A percentile compares a stretch with the other conserved stretches of the same genome.
phyloP scores from a whole-genome alignment of 495 filamentous ascomycete genomes.

The Penicillium pancosmium region DNA sequence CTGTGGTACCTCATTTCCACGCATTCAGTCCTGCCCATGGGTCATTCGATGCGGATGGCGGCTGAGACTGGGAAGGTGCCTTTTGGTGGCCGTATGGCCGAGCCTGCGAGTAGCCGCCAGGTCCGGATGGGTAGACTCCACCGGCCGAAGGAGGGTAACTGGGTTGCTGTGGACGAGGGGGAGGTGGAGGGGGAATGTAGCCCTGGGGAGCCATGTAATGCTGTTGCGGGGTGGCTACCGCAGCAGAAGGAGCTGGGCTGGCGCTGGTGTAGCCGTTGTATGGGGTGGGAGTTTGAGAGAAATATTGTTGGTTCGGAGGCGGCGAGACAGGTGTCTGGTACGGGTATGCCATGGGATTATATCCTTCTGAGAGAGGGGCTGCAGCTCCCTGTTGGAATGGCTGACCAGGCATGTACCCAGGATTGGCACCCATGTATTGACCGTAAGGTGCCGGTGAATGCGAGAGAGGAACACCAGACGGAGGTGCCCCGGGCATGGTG shows the following conservation, averaged over 20 bases:
- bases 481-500: slow-evolving; percentile 28
- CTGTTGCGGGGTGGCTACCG: slow-evolving; percentile 22
- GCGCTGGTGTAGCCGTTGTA: slow-evolving; percentile 38
- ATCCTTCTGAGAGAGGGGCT: slow-evolving; percentile 49
- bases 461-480: slow-evolving; percentile 36
- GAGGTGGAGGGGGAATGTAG: slow-evolving; percentile 90
- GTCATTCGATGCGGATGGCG: slow-evolving; percentile 51
- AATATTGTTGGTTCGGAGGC: slow-evolving; percentile 47
- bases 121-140: slow-evolving; percentile 55
- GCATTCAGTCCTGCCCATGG: slow-evolving; percentile 87
- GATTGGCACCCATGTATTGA: slow-evolving; percentile 38
- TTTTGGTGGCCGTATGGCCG: slow-evolving; percentile 46
- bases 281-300: slow-evolving; percentile 42
- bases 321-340: slow-evolving; percentile 51
- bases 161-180: slow-evolving; percentile 77
- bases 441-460: slow-evolving; percentile 48
- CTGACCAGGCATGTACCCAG: slow-evolving; percentile 38
- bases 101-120: slow-evolving; percentile 59
- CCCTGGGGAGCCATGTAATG: slow-evolving; percentile 66
- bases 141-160: slow-evolving; percentile 62
- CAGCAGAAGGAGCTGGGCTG: slow-evolving; percentile 37
- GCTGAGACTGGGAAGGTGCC: slow-evolving; percentile 49
- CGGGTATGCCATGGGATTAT: slow-evolving; percentile 59
- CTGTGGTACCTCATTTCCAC: slow-evolving; percentile 64
- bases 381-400: slow-evolving; percentile 52